phyloP scores from a whole-genome alignment of 495 filamentous ascomycete species.

The Cairneyella variabilis region DNA sequence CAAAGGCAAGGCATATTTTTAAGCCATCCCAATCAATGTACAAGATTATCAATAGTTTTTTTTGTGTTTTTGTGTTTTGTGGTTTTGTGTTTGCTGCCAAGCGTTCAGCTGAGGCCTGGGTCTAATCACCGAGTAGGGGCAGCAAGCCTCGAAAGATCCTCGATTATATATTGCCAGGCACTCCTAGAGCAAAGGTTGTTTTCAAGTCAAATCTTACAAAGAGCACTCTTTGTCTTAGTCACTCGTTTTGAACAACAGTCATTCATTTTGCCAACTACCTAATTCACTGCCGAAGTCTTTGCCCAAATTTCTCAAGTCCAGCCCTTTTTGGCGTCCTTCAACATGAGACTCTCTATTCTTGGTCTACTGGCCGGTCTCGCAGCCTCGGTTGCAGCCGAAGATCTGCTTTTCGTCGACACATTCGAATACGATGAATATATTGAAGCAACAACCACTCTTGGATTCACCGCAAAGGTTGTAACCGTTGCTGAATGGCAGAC shows the following conservation, averaged over 20 bases:
- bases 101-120: too few species aligned
- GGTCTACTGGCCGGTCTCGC: constrained; percentile 14
- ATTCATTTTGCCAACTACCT: constrained; percentile 1
- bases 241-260: constrained; percentile 1
- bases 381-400: constrained; percentile 22
- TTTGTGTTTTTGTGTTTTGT: too few species aligned
- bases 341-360: constrained; percentile 5
- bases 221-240: constrained; percentile 1
- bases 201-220: too few species aligned
- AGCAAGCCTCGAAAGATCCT: too few species aligned
- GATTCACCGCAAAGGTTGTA: constrained; percentile 30
- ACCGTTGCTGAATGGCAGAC: constrained; percentile 29
- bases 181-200: too few species aligned
- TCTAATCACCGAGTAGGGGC: too few species aligned
- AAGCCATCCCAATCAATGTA: background rate
- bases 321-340: background rate
- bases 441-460: constrained; percentile 26
- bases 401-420: constrained; percentile 33
- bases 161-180: too few species aligned
- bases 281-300: background rate
- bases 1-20: background rate
- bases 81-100: too few species aligned
- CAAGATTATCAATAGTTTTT: too few species aligned
- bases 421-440: constrained; percentile 26
- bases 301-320: background rate